These are phyloP conservation scores for Cochlearia excelsa DNA, from an alignment of 345 rosid species.

Conservation along the genomic window DNA sequence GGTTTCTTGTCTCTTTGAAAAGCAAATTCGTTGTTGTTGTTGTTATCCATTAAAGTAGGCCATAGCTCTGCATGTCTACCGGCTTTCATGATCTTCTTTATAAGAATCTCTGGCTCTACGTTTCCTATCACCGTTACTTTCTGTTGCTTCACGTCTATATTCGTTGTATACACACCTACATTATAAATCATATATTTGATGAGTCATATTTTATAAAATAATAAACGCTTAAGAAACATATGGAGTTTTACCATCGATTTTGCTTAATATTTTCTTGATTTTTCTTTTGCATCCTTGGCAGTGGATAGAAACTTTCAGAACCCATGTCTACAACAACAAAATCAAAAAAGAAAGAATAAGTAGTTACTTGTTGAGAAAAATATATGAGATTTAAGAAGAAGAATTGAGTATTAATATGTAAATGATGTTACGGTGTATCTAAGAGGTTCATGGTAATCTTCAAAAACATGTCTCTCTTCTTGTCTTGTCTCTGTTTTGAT, in stretches of 20 bases:
- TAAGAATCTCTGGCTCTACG: conserved; percentile 53
- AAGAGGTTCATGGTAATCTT: conserved; percentile 46
- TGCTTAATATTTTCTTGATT: conserved; percentile 62
- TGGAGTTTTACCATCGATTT: conserved; percentile 55
- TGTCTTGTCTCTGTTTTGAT: conserved; percentile 48
- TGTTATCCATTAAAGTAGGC: conserved; percentile 41
- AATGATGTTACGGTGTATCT: conserved; percentile 55
- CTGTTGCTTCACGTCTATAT: conserved; percentile 65
- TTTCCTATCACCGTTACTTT: conserved; percentile 72
- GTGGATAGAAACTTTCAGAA: conserved; percentile 73
- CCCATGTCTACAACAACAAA: conserved; percentile 47
- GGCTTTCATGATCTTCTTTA: conserved; percentile 63
- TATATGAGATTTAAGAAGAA: not conserved
- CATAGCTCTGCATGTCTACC: conserved; percentile 82
- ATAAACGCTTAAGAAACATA: too few species aligned
- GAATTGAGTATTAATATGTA: not conserved
- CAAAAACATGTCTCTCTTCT: conserved; percentile 32
- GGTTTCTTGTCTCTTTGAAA: conserved; percentile 43
- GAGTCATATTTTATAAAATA: too few species aligned
- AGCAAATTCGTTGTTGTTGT: conserved; percentile 23
- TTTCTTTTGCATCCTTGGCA: conserved; percentile 89
- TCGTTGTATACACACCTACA: conserved; percentile 61
- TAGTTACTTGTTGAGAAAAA: not conserved
- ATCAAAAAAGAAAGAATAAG: not conserved
- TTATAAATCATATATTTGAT: too few species aligned